Evolutionary conservation across 2,329 filamentous ascomycete species (phyloP).

Genomic region (Westerdykella aurantiaca): DNA sequence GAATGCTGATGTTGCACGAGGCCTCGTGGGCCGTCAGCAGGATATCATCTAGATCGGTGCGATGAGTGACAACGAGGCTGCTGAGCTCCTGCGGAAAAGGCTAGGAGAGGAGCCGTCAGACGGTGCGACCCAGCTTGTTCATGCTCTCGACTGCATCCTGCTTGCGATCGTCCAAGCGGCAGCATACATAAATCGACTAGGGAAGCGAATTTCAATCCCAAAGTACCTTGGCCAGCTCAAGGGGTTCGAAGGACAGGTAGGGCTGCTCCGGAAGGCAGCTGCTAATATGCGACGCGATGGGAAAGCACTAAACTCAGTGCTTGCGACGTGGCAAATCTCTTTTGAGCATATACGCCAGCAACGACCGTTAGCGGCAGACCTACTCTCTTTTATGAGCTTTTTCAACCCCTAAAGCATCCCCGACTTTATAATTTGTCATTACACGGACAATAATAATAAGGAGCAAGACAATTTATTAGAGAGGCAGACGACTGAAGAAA

Average conservation of each 20-base stretch:
- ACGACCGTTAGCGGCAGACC: slow-evolving; percentile 34
- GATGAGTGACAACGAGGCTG: slow-evolving; percentile 8
- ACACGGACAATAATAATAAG: slow-evolving; percentile 1
- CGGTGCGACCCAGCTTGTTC: slow-evolving; percentile 5
- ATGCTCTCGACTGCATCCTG: slow-evolving; percentile 28
- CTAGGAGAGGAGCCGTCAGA: slow-evolving; percentile 1
- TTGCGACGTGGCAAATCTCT: slow-evolving; percentile 34
- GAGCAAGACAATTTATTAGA: slow-evolving; percentile 3
- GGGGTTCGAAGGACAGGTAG: slow-evolving; percentile 23
- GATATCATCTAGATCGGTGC: slow-evolving; percentile 6
- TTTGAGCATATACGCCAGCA: slow-evolving; percentile 31
- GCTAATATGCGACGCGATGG: slow-evolving; percentile 31
- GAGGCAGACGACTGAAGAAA: slow-evolving; percentile 7
- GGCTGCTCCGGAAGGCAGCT: slow-evolving; percentile 22
- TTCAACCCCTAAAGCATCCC: slow-evolving; percentile 43
- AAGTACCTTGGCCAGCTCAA: slow-evolving; percentile 39
- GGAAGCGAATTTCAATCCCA: slow-evolving; percentile 9
- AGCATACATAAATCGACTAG: slow-evolving; percentile 23
- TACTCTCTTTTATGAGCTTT: slow-evolving; percentile 46
- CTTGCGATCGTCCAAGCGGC: slow-evolving; percentile 33
- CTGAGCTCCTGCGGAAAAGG: slow-evolving; percentile 9
- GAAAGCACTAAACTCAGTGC: slow-evolving; percentile 32
- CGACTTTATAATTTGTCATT: slow-evolving; percentile 21
- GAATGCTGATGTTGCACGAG: slow-evolving; percentile 3
- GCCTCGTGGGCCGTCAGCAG: slow-evolving; percentile 8